phyloP scores from a whole-genome alignment of 768 basidiomycete genomes.

The Mycena crocata region DNA sequence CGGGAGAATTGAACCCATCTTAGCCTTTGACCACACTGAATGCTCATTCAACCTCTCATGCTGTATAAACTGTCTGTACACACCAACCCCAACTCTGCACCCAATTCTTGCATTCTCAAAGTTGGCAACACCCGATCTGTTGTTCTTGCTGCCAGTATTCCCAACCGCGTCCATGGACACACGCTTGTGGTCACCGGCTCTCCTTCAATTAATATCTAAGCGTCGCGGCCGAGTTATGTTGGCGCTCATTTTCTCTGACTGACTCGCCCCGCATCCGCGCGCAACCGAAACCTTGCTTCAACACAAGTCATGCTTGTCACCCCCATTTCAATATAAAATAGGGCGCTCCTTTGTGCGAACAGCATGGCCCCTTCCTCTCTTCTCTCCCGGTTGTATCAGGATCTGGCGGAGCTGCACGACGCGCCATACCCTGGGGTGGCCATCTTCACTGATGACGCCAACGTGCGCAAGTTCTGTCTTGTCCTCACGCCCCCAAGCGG shows the following conservation, averaged over 20 bases:
- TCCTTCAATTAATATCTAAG: too few relatives aligned
- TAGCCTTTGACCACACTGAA: too few relatives aligned
- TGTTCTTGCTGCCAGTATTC: too few relatives aligned
- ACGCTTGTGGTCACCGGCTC: not conserved
- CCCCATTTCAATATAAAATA: constrained; percentile 8
- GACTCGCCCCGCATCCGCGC: not conserved
- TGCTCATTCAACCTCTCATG: too few relatives aligned
- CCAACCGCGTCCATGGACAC: too few relatives aligned
- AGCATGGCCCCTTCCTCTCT: constrained; percentile 35
- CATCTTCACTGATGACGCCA: constrained; percentile 55
- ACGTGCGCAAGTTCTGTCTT: constrained; percentile 55
- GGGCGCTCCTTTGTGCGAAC: not conserved
- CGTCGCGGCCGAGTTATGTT: not conserved
- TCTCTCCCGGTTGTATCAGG: constrained; percentile 51
- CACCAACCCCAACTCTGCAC: too few relatives aligned
- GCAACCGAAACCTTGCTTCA: constrained; percentile 12
- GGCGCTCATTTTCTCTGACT: constrained; percentile 44
- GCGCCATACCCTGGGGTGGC: constrained; percentile 57
- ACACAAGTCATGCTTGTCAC: not conserved
- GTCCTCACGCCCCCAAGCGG: constrained; percentile 58
- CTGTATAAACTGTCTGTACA: too few relatives aligned
- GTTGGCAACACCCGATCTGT: too few relatives aligned
- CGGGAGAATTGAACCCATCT: too few relatives aligned
- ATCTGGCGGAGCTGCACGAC: constrained; percentile 55
- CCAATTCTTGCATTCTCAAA: too few relatives aligned